These are phyloP conservation scores for Aspergillus intermedius DNA, from an alignment of 2,329 filamentous ascomycete species.

Conservation along the genomic window DNA sequence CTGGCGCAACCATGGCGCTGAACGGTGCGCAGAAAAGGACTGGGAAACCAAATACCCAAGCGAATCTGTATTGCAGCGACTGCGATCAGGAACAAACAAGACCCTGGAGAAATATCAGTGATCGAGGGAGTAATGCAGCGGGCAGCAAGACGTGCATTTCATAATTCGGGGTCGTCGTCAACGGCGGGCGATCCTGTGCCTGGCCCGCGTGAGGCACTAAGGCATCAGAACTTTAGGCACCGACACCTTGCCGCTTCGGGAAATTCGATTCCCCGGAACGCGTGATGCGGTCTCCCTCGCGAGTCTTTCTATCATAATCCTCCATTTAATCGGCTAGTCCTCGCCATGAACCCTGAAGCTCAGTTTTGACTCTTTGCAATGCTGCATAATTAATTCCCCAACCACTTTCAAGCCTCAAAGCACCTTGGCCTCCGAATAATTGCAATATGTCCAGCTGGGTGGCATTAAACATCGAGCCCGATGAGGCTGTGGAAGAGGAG, in stretches of 20 bases:
- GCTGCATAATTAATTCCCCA: neutral
- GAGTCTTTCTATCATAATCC: neutral
- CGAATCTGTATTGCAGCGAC: neutral
- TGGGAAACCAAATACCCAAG: neutral
- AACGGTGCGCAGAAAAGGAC: constrained; percentile 14
- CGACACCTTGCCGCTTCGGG: constrained; percentile 10
- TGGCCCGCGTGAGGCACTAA: constrained; percentile 13
- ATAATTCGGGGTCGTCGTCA: constrained; percentile 12
- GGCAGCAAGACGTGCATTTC: neutral
- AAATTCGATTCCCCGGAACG: constrained; percentile 10
- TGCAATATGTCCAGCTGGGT: constrained; percentile 58
- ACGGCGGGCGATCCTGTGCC: constrained; percentile 7
- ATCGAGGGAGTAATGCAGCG: neutral
- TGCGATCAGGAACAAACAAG: constrained; percentile 3
- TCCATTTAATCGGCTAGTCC: neutral
- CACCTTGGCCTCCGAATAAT: constrained; percentile 1
- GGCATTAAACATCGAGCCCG: constrained; percentile 88
- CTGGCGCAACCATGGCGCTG: constrained; percentile 62
- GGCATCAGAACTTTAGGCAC: constrained; percentile 5
- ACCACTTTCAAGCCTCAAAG: neutral
- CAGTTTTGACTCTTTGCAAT: neutral
- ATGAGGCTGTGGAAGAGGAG: constrained; percentile 84
- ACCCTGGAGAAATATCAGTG: neutral
- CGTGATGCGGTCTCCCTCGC: constrained; percentile 14
- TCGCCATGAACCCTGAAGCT: neutral